Base-by-base conservation (phyloP, 345 rosid species). In the Diplotaxis tenuifolia region DNA sequence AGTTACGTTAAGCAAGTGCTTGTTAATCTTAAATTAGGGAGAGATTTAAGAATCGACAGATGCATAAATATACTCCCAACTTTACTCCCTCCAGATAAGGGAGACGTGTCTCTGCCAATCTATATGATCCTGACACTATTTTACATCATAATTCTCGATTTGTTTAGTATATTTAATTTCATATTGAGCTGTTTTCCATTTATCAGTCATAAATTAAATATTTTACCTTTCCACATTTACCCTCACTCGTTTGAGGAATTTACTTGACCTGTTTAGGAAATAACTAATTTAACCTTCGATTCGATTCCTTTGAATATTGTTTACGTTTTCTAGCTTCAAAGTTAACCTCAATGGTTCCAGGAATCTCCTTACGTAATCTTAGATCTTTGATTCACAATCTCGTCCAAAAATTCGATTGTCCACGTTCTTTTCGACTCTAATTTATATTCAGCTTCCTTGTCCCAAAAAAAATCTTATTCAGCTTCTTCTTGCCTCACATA, bases 61-160 rank as follows among this genome's bases (percentile, higher is more conserved):
- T 74, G 72, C 52, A 14, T 75, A 50, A 47, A 25, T 12, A 18
- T 50, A 22, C 2, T 18, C 7, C 21, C 8, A 68, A 21, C 25
- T 9, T 36, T 28, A 65, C 25, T 29, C 71, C 42, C 25, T 52
- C 32, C 63, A 60, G 22, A 59, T 25, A 60, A 55, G 50, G 22
- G 29, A 69, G 66, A 70, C 75, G 75, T 68, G 74, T 54, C 69
- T 68, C 56, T 28, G 28, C 40, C 28, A 75, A 23, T 67, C 54
- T 25, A 25, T n/a, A 12, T 45, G 72, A 65, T 45, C 7, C 19
- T 67, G 42, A 9, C 23, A 34, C 12, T 21, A 15, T 47, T 68
- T 49, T 9, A 36, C 34, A 29, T 29, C 34, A 10, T 12, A 9
- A 2, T 38, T 38, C 45, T 10, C 31, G 20, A 68, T 62, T 75